Conservation (phyloP, 352 stramenopile genomes). For the Globisporangium echinulatum region DNA sequence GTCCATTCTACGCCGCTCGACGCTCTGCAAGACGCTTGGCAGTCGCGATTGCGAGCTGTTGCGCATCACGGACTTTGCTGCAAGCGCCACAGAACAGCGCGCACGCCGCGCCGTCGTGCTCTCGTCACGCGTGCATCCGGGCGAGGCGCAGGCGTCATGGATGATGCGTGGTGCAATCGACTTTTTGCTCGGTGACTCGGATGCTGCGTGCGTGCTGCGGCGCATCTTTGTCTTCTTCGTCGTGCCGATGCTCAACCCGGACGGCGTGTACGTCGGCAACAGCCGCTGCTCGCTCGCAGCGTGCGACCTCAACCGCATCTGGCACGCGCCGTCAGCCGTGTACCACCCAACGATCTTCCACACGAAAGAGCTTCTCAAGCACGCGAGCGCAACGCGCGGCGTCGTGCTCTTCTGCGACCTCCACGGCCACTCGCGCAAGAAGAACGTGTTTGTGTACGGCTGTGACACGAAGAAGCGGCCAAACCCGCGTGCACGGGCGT, state of each 20-base stretch:
- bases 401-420: constrained; percentile 88
- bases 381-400: constrained; percentile 39
- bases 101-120: constrained; percentile 58
- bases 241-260: constrained; percentile 92
- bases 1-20: constrained; percentile 33
- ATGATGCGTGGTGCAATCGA: constrained; percentile 92
- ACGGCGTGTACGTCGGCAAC: constrained; percentile 92
- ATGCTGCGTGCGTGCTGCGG: constrained; percentile 61
- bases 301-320: constrained; percentile 87
- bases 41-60: constrained; percentile 62
- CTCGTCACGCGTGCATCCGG: constrained; percentile 86
- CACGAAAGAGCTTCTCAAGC: constrained; percentile 73
- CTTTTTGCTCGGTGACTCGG: constrained; percentile 71
- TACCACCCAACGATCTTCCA: constrained; percentile 88
- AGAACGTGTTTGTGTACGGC: constrained; percentile 94
- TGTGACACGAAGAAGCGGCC: constrained; percentile 87
- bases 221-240: constrained; percentile 90
- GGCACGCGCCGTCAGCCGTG: constrained; percentile 57
- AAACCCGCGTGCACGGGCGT: constrained; percentile 61
- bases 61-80: constrained; percentile 61
- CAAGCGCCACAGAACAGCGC: constrained; percentile 24
- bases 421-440: constrained; percentile 90
- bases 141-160: constrained; percentile 89
- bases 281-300: constrained; percentile 82
- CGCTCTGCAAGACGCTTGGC: constrained; percentile 54